Evolutionary conservation across 805 yeast genomes (phyloP).

Genomic region (Candida golubevii): DNA sequence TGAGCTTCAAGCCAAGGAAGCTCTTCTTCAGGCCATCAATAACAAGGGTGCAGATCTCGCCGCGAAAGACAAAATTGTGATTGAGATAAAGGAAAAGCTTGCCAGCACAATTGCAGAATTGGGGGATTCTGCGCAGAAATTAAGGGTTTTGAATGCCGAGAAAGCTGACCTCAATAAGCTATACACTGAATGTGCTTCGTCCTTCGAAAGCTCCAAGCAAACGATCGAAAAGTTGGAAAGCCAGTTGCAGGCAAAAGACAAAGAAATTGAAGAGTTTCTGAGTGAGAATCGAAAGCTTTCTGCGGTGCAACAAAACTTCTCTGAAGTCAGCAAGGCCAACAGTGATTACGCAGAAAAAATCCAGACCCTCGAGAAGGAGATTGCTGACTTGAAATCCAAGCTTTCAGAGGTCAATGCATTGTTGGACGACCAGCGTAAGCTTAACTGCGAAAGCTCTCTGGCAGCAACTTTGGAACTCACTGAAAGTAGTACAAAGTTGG

Average conservation of each 20-base stretch:
- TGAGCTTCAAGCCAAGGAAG: slow-evolving; percentile 17
- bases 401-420: neutral
- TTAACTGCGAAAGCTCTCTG: slow-evolving; percentile 47
- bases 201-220: slow-evolving; percentile 1
- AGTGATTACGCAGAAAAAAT: slow-evolving; percentile 3
- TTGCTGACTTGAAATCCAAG: slow-evolving; percentile 4
- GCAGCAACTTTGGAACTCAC: slow-evolving; percentile 28
- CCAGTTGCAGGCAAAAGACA: neutral
- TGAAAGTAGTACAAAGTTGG: slow-evolving; percentile 11
- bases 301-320: slow-evolving; percentile 4
- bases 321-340: slow-evolving; percentile 4
- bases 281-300: slow-evolving; percentile 7
- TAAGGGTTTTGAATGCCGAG: slow-evolving; percentile 10
- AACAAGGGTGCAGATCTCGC: slow-evolving; percentile 17
- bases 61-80: slow-evolving; percentile 17
- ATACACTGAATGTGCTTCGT: slow-evolving; percentile 1
- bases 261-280: slow-evolving; percentile 3
- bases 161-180: slow-evolving; percentile 8
- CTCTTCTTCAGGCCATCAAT: slow-evolving; percentile 15
- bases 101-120: slow-evolving; percentile 14
- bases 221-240: slow-evolving; percentile 6
- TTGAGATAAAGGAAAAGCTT: slow-evolving; percentile 15
- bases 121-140: slow-evolving; percentile 14
- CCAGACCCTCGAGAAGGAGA: slow-evolving; percentile 6
- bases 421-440: slow-evolving; percentile 46